A percentile compares a stretch with the other conserved stretches of the same genome.
phyloP scores from a whole-genome alignment of 2,329 filamentous ascomycete genomes.

The Cladosporium velox region DNA sequence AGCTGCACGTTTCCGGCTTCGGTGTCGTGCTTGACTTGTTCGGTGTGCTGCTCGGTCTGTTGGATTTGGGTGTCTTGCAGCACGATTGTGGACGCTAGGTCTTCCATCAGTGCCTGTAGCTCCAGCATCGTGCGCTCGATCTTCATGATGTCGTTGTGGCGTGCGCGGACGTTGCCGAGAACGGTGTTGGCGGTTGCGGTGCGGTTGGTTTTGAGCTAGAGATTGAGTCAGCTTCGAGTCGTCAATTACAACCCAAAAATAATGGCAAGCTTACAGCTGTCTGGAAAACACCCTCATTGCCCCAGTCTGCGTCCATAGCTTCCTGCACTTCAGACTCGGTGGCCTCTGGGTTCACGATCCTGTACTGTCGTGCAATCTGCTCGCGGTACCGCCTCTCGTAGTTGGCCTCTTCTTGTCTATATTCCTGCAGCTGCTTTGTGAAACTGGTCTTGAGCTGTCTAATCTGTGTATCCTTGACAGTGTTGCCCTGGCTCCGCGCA shows the following conservation, averaged over 20 bases:
- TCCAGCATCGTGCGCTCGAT: conserved; percentile 76
- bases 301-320: conserved; percentile 71
- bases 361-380: conserved; percentile 77
- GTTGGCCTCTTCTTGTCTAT: conserved; percentile 68
- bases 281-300: conserved; percentile 79
- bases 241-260: background rate
- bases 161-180: conserved; percentile 75
- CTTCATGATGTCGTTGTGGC: conserved; percentile 79
- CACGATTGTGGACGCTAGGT: conserved; percentile 73
- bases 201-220: conserved; percentile 72
- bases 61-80: conserved; percentile 67
- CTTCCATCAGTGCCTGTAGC: conserved; percentile 69
- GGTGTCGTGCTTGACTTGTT: conserved; percentile 66
- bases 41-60: conserved; percentile 65
- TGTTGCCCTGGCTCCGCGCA: conserved; percentile 62
- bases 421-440: conserved; percentile 69
- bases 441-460: conserved; percentile 71
- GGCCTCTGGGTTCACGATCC: conserved; percentile 72
- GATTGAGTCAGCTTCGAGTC: conserved; percentile 15
- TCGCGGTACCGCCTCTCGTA: conserved; percentile 73
- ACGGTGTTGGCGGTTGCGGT: conserved; percentile 71
- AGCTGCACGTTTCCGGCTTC: conserved; percentile 71
- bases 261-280: conserved; percentile 64
- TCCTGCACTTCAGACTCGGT: conserved; percentile 69
- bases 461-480: conserved; percentile 69